Conservation (phyloP, 2,329 filamentous ascomycete species). For the Dryadomyces sulphureus region DNA sequence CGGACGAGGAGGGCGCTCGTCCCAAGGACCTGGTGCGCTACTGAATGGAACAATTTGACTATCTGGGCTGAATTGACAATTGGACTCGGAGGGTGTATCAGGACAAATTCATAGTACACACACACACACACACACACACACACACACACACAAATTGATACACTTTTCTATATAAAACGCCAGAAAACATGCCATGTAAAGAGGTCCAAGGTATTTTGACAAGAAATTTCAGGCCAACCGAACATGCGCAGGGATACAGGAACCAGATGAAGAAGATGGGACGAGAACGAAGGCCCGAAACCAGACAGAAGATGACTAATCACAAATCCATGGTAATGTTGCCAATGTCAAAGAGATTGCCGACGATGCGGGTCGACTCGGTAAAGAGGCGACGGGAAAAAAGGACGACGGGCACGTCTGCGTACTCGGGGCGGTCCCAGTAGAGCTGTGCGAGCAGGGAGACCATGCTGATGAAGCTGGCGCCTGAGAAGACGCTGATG, state of each 20-base stretch:
- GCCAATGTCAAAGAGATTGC: constrained; percentile 11
- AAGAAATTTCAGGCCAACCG: no score
- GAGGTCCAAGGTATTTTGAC: no score
- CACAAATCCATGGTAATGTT: constrained; percentile 11
- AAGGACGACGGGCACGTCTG: constrained; percentile 40
- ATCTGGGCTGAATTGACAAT: no score
- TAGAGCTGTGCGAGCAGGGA: constrained; percentile 54
- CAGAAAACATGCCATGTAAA: no score
- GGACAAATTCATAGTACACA: no score
- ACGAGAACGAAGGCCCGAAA: background rate
- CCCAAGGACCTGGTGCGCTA: background rate
- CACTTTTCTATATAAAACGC: no score
- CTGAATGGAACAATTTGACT: background rate
- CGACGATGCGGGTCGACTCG: constrained; percentile 6
- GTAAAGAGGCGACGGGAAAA: constrained; percentile 17
- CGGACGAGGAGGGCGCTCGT: background rate
- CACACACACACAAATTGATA: no score
- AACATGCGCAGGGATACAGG: background rate
- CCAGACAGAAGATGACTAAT: background rate
- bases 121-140: no score
- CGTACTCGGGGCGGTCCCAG: constrained; percentile 43
- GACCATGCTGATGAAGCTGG: constrained; percentile 63
- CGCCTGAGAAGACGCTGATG: constrained; percentile 62
- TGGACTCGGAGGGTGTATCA: no score
- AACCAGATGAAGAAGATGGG: background rate